phyloP scores from a whole-genome alignment of 495 filamentous ascomycete species.

The Pyrenopolyporus hunteri region DNA sequence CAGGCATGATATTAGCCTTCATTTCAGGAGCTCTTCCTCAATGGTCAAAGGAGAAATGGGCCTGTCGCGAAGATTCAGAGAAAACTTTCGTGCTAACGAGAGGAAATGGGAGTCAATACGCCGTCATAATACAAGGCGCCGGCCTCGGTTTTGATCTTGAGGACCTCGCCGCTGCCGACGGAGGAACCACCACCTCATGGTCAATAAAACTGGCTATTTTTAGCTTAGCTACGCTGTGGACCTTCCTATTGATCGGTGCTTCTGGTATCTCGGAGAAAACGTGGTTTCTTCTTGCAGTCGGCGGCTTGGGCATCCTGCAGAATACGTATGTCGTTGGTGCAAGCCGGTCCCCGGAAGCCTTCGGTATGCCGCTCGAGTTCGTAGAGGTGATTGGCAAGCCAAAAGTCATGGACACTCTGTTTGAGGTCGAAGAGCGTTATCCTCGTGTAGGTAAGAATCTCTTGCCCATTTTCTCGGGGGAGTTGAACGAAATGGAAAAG shows the following conservation, averaged over 20 bases:
- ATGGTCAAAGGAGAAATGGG: slow-evolving; percentile 60
- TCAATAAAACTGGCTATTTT: background rate
- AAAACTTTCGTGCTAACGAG: slow-evolving; percentile 48
- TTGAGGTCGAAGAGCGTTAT: slow-evolving; percentile 42
- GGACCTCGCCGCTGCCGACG: slow-evolving; percentile 45
- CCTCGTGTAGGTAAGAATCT: slow-evolving; percentile 42
- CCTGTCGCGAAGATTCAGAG: slow-evolving; percentile 42
- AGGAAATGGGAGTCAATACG: slow-evolving; percentile 55
- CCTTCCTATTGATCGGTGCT: slow-evolving; percentile 48
- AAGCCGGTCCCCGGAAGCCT: slow-evolving; percentile 33
- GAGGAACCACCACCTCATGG: background rate
- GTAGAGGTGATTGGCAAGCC: slow-evolving; percentile 36
- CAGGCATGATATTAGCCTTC: slow-evolving; percentile 49
- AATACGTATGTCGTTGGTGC: slow-evolving; percentile 48
- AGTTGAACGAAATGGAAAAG: slow-evolving; percentile 36
- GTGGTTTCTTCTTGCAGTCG: slow-evolving; percentile 54
- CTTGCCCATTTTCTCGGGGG: slow-evolving; percentile 44
- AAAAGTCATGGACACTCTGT: slow-evolving; percentile 45
- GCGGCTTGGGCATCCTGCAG: slow-evolving; percentile 55
- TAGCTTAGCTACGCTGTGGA: slow-evolving; percentile 46
- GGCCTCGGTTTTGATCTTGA: slow-evolving; percentile 54
- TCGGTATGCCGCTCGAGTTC: slow-evolving; percentile 42
- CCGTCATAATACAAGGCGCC: slow-evolving; percentile 48
- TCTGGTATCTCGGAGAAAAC: slow-evolving; percentile 44
- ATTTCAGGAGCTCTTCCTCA: slow-evolving; percentile 48